Percentiles rank a stretch among this genome's conserved stretches.
Conservation (phyloP, 306 rosid genomes). For the Vigna reflexopilosa region DNA sequence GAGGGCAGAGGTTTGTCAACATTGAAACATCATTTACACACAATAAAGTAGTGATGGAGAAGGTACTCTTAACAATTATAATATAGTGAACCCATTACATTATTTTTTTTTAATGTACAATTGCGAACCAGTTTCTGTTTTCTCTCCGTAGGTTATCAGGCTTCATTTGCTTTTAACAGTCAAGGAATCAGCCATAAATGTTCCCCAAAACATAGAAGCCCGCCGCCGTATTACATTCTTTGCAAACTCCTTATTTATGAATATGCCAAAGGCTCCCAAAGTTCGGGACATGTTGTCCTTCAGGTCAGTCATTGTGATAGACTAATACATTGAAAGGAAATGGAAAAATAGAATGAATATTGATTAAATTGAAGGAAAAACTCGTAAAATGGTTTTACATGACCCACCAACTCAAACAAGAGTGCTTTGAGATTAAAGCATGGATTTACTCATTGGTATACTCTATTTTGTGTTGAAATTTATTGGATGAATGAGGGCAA, state of each 20-base stretch:
- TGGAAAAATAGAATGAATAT: slow-evolving; percentile 5
- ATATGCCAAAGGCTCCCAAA: slow-evolving; percentile 92
- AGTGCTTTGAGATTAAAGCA: slow-evolving; percentile 11
- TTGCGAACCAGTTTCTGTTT: slow-evolving; percentile 47
- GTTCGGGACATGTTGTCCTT: slow-evolving; percentile 91
- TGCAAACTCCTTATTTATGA: slow-evolving; percentile 97
- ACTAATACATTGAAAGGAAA: slow-evolving; percentile 14
- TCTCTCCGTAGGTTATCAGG: slow-evolving; percentile 70
- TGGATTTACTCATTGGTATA: not conserved
- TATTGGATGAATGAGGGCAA: not conserved
- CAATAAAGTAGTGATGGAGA: slow-evolving; percentile 66
- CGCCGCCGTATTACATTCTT: slow-evolving; percentile 98
- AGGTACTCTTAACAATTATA: slow-evolving; percentile 57
- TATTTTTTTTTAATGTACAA: slow-evolving; percentile 26
- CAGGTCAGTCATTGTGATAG: slow-evolving; percentile 65
- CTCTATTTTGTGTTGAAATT: slow-evolving; percentile 13
- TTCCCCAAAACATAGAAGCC: slow-evolving; percentile 95
- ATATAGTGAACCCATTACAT: slow-evolving; percentile 5
- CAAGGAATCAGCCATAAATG: slow-evolving; percentile 97
- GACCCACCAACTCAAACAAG: not conserved
- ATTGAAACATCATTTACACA: slow-evolving; percentile 47
- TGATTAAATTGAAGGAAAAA: slow-evolving; percentile 4
- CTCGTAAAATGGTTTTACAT: slow-evolving; percentile 17
- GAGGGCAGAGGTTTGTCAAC: slow-evolving; percentile 71
- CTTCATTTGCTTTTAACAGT: slow-evolving; percentile 92